Percentiles rank a stretch among this genome's conserved stretches.
Conservation (phyloP, 2,329 filamentous ascomycete species). For the Pyrenochaeta sp. region DNA sequence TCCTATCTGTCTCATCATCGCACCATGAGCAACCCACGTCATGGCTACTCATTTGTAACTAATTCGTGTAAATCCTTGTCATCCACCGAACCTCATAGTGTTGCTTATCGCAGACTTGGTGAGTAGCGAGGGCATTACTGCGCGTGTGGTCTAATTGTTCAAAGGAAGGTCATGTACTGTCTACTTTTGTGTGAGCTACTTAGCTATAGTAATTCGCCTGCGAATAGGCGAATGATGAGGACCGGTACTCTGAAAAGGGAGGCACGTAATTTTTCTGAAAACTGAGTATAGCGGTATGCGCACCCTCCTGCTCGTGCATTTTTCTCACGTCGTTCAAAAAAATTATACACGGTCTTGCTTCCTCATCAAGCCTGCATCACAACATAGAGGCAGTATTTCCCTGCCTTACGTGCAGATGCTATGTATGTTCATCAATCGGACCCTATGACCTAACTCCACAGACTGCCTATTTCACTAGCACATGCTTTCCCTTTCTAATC, state of each 20-base stretch:
- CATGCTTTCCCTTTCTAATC: background rate
- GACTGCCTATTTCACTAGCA: background rate
- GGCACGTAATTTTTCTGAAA: too few species aligned
- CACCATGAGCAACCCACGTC: slow-evolving; percentile 17
- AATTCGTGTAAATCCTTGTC: background rate
- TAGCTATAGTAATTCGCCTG: background rate
- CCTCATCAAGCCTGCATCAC: background rate
- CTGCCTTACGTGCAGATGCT: background rate
- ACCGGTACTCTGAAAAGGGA: too few species aligned
- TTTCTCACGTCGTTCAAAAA: slow-evolving; percentile 7
- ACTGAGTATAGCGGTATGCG: background rate
- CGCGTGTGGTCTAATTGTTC: background rate
- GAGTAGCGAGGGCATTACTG: background rate
- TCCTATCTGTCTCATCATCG: slow-evolving; percentile 2
- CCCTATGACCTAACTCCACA: background rate
- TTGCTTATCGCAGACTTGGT: background rate
- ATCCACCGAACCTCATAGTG: background rate
- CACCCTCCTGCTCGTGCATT: background rate
- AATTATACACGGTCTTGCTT: slow-evolving; percentile 3
- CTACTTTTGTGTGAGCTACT: slow-evolving; percentile 7
- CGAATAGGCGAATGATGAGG: background rate
- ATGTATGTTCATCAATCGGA: background rate
- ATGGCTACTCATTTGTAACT: slow-evolving; percentile 28
- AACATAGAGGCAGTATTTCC: slow-evolving; percentile 1
- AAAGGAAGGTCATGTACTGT: slow-evolving; percentile 7